These are phyloP conservation scores for Macrophomina pseudophaseolina DNA, from an alignment of 2,329 filamentous ascomycete species.

Conservation along the genomic window DNA sequence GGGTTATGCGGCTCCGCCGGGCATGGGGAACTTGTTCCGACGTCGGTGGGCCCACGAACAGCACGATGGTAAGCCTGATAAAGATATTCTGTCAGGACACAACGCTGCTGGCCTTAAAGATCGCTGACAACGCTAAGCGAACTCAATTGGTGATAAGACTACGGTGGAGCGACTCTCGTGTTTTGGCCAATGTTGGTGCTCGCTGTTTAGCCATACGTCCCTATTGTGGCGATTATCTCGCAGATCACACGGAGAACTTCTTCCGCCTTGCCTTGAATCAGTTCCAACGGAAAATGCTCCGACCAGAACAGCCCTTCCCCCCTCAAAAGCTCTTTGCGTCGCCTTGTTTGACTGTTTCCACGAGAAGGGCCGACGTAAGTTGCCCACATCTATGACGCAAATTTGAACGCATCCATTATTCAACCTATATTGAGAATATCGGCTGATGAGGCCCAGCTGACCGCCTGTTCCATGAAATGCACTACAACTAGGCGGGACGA, in stretches of 20 bases:
- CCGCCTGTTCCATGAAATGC: not conserved
- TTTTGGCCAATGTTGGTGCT: not conserved
- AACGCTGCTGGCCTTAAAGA: not conserved
- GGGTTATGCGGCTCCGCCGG: not conserved
- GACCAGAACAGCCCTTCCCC: not conserved
- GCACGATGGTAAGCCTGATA: not conserved
- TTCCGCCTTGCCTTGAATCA: conserved; percentile 3
- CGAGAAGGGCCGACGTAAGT: not conserved
- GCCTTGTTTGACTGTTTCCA: not conserved
- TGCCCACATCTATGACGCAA: not conserved
- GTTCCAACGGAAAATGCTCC: not conserved
- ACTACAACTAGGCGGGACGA: not conserved
- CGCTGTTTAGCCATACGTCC: not conserved
- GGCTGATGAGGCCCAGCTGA: not conserved
- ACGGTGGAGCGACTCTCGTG: too few relatives aligned
- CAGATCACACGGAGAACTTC: conserved; percentile 1
- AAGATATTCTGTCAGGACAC: not conserved
- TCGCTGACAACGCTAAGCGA: not conserved
- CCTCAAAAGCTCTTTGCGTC: not conserved
- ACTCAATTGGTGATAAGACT: not conserved
- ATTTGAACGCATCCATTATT: conserved; percentile 3
- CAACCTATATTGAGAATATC: not conserved
- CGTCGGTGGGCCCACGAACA: not conserved
- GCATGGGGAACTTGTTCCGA: not conserved
- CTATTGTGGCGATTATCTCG: conserved; percentile 5